phyloP scores from a whole-genome alignment of 768 basidiomycete genomes.

The Leucocoprinus birnbaumii region DNA sequence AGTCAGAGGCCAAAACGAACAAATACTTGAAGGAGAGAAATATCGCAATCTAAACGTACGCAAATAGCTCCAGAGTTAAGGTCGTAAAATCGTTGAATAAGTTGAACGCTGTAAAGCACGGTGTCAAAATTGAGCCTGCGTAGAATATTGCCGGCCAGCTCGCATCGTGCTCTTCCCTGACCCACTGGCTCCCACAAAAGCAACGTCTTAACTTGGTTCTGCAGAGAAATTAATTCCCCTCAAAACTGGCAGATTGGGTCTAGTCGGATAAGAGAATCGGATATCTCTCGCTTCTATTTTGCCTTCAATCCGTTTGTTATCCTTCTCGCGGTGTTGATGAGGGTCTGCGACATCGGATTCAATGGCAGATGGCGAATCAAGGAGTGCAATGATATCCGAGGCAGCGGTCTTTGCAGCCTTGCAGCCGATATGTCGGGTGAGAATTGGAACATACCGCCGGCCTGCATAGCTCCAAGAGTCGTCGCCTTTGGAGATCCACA shows the following conservation, averaged over 20 bases:
- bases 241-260: constrained; percentile 72
- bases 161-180: constrained; percentile 72
- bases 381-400: constrained; percentile 58
- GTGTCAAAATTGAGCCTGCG: too few species aligned
- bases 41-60: too few species aligned
- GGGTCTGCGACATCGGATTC: constrained; percentile 57
- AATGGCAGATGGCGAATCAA: constrained; percentile 66
- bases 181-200: constrained; percentile 70
- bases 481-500: constrained; percentile 28
- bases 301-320: constrained; percentile 13
- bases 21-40: too few species aligned
- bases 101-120: constrained; percentile 53
- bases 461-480: constrained; percentile 68
- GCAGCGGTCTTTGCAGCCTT: constrained; percentile 72
- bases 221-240: constrained; percentile 60
- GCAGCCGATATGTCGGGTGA: constrained; percentile 79
- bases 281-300: constrained; percentile 46
- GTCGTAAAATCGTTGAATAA: constrained; percentile 76
- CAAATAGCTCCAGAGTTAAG: constrained; percentile 55
- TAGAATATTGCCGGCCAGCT: too few species aligned
- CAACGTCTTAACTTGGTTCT: constrained; percentile 67
- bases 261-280: constrained; percentile 79
- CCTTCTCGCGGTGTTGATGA: constrained; percentile 41
- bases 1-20: too few species aligned
- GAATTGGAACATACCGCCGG: constrained; percentile 70